Evolutionary conservation across 345 rosid genomes (phyloP), one percentile per base, ranked within the genome.

Genomic region (Rhodomyrtus tomentosa): DNA sequence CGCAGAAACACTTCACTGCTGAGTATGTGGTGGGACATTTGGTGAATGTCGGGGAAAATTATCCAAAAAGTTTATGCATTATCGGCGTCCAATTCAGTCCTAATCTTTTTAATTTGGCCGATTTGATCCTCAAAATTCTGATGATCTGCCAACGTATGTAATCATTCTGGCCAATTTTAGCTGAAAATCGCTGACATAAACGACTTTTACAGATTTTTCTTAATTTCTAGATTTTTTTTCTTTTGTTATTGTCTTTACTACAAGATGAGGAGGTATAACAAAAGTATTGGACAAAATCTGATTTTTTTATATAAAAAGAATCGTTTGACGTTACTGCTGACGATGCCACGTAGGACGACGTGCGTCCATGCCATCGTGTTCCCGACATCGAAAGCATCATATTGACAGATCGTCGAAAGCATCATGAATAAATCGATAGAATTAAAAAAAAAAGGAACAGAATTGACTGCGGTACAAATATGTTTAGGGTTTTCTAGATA

Each of bases 341-440:
- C 21, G 1, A 18, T 2, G 7, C 7, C 6, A 4, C 53, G 2
- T 5, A 51, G 3, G 20, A 5, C 21, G 6, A 6, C 21, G 3
- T 5, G 53, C 7, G 54, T 16, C 21, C 21, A 51, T 2, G 21
- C 5, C 21, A 51, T 51, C 54, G 7, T 16, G 1, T 7, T 32
- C 4, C 0, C 0, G 6, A 0, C 5, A 18, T 1, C 21, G 22
- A 1, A 32, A 68, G 0, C 0, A 18, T 0, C 2, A 18, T 3
- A 68, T 4, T 1, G 21, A 1, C 1, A 9, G 9, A 36, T 68
- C 0, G 0, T 18, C 24, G 21, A 2, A 20, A 53, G 3, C 8
- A 0, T 21, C 2, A 1, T 3, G 25, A 20, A 20, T 21, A 3
- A 21, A 21, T 53, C 21, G 4, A 2, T 21, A 3, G 7, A 53